A percentile compares a stretch with the other conserved stretches of the same genome.
These are phyloP conservation scores for Dujonia santamariae DNA, from an alignment of 1,139 yeast species.

Conservation along the genomic window DNA sequence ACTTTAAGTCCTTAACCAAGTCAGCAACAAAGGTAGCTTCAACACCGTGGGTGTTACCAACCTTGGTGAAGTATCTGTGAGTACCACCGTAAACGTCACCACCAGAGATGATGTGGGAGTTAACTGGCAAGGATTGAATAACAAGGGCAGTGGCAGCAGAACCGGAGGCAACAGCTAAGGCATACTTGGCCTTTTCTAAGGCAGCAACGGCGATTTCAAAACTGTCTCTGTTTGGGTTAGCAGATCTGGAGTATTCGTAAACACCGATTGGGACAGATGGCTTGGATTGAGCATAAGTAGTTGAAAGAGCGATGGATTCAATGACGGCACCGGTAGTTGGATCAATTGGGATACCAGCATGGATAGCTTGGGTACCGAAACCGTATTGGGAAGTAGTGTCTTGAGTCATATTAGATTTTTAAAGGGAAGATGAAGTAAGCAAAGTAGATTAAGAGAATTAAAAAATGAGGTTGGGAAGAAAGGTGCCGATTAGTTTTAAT, in stretches of 20 bases:
- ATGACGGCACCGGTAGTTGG: slow-evolving; percentile 82
- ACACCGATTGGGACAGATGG: slow-evolving; percentile 78
- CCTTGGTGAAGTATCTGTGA: slow-evolving; percentile 86
- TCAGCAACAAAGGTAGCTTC: slow-evolving; percentile 66
- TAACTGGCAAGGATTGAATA: slow-evolving; percentile 69
- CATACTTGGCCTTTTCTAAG: slow-evolving; percentile 73
- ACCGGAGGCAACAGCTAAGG: slow-evolving; percentile 81
- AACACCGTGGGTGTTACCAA: slow-evolving; percentile 79
- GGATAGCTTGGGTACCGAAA: slow-evolving; percentile 82
- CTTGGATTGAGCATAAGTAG: slow-evolving; percentile 79
- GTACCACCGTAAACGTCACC: slow-evolving; percentile 95
- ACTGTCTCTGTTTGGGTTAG: slow-evolving; percentile 85
- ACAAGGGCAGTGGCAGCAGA: slow-evolving; percentile 83
- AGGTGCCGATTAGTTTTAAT: too few relatives aligned
- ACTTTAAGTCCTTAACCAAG: slow-evolving; percentile 57
- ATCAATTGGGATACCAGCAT: slow-evolving; percentile 77
- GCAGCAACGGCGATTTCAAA: slow-evolving; percentile 81
- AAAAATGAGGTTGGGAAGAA: too few relatives aligned
- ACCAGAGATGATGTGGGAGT: slow-evolving; percentile 73
- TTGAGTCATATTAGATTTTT: slow-evolving; percentile 18
- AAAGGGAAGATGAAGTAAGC: neutral
- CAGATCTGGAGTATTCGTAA: slow-evolving; percentile 84
- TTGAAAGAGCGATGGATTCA: slow-evolving; percentile 78
- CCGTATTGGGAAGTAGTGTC: slow-evolving; percentile 27
- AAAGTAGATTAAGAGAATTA: neutral